A percentile compares a stretch with the other conserved stretches of the same genome.
These are phyloP conservation scores for Podospora didyma DNA, from an alignment of 495 filamentous ascomycete species.

Conservation along the genomic window DNA sequence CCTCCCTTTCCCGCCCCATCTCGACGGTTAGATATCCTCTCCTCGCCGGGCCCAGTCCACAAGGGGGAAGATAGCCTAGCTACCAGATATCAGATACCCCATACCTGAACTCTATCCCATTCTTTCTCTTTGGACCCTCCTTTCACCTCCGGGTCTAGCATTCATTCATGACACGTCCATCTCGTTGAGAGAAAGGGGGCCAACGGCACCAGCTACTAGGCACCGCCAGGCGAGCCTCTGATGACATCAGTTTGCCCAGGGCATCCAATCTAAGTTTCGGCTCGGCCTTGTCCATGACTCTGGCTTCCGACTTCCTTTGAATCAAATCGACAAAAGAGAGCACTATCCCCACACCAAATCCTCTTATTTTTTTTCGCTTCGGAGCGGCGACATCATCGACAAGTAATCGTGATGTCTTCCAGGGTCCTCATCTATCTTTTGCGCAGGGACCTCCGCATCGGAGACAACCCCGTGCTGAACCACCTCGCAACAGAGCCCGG, in stretches of 20 bases:
- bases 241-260: neutral
- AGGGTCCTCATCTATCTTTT: conserved; percentile 58
- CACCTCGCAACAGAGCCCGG: conserved; percentile 42
- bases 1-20: neutral
- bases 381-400: neutral
- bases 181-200: neutral
- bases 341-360: neutral
- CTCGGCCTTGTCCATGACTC: neutral
- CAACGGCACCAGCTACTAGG: neutral
- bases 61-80: neutral
- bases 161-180: neutral
- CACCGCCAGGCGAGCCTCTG: neutral
- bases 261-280: neutral
- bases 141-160: neutral
- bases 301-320: neutral
- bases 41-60: neutral
- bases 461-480: conserved; percentile 64
- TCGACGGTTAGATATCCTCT: neutral
- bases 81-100: no score
- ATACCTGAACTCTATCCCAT: neutral
- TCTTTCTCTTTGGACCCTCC: neutral
- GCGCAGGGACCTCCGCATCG: conserved; percentile 61
- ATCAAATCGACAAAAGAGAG: neutral
- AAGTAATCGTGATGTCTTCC: conserved; percentile 24
- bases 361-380: neutral